Base-by-base conservation (phyloP, 169 alveolate genomes). In the Besnoitia besnoiti region DNA sequence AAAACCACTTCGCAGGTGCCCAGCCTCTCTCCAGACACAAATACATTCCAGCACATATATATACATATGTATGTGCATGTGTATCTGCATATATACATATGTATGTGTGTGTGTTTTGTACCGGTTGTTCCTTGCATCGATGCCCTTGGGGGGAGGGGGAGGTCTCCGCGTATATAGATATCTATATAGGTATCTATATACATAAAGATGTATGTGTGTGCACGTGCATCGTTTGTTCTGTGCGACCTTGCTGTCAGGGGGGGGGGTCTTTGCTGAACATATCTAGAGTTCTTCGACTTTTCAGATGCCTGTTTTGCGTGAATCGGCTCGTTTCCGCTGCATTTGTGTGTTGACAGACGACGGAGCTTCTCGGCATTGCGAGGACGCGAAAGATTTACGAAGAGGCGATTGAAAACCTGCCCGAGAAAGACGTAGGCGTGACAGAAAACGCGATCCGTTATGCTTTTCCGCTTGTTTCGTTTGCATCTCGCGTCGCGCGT, bases 361-460 rank as follows among this genome's bases (percentile, higher is more conserved):
- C 98, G 35, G 97, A 98, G 77, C 97, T 96, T 92, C 97, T 95
- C 77, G 99, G 99, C n/a, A 95, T 98, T 0, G 95, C 97, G 37
- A 97, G 97, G 90, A 96, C 99, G 40, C 95, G 99, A 89, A 94
- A 94, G 49, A 96, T 98, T 3, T 96, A 89, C 94, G 96, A 93
- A 91, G 97, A 79, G 90, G 94, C 95, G 73, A 94, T 96, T 0
- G 95, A 95, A 88, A 73, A n/a, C 4, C 85, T 93, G 24, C 92
- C 91, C 24, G 93, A 95, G 84, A 97, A 96, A 35, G 93, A 93
- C 8, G 96, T 96, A 46, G 8, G 91, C 10, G 49, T 2, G n/a
- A n/a, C n/a, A n/a, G n/a, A n/a, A n/a, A n/a, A n/a, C n/a, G n/a
- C n/a, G n/a, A n/a, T n/a, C n/a, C n/a, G n/a, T n/a, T n/a, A n/a